A percentile compares a stretch with the other conserved stretches of the same genome.
These are phyloP conservation scores for Ichthyophthirius multifiliis DNA, from an alignment of 169 alveolate genomes.

Conservation along the genomic window DNA sequence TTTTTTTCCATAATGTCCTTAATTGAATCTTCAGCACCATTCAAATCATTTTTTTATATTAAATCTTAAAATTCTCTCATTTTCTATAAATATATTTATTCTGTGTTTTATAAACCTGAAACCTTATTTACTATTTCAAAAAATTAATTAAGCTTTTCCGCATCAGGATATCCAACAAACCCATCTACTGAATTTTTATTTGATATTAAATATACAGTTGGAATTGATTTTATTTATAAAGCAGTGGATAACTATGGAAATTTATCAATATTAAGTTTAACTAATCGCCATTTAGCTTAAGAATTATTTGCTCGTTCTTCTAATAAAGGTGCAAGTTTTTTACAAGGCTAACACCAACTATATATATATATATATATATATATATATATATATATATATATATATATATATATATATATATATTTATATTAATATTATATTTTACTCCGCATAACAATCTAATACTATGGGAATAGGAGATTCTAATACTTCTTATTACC, in stretches of 20 bases:
- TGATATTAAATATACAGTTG: conserved; percentile 45
- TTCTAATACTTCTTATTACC: conserved; percentile 38
- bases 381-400: neutral
- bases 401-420: neutral
- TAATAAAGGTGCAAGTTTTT: conserved; percentile 42
- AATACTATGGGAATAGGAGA: conserved; percentile 44
- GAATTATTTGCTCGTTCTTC: conserved; percentile 15
- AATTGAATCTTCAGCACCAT: conserved; percentile 5
- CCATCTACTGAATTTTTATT: conserved; percentile 42
- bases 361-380: too few relatives aligned
- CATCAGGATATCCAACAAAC: conserved; percentile 41
- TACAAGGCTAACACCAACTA: conserved; percentile 58
- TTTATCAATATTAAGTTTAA: conserved; percentile 51
- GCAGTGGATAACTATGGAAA: conserved; percentile 45
- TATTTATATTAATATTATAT: neutral
- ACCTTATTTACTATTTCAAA: conserved; percentile 28
- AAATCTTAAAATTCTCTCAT: too few relatives aligned
- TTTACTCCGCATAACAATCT: conserved; percentile 58
- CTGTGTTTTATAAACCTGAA: too few relatives aligned
- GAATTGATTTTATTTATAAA: conserved; percentile 39
- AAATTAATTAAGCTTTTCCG: conserved; percentile 28
- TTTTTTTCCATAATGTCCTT: too few relatives aligned
- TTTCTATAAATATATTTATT: neutral
- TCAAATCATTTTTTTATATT: neutral
- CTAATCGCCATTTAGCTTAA: conserved; percentile 39